A percentile compares a stretch with the other conserved stretches of the same genome.
Conservation (phyloP, 257 asterid species). For the Fraxinus pennsylvanica region DNA sequence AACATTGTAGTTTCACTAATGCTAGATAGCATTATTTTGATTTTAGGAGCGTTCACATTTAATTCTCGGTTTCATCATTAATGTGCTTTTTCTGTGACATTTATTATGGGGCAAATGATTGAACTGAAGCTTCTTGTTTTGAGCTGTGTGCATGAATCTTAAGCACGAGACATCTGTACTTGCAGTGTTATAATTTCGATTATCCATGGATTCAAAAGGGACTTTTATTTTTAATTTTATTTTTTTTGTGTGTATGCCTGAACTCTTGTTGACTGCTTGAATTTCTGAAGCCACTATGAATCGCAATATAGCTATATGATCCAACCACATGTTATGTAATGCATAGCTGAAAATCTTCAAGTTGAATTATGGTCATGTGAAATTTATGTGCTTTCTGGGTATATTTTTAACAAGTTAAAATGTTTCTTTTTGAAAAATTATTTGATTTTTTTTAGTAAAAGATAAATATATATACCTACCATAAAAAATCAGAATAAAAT, state of each 20-base stretch:
- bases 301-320: not conserved
- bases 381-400: not conserved
- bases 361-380: not conserved
- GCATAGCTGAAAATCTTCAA: not conserved
- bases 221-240: too few relatives aligned
- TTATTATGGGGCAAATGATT: slow-evolving; percentile 5
- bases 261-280: not conserved
- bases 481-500: not conserved
- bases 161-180: not conserved
- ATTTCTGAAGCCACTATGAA: not conserved
- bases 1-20: too few relatives aligned
- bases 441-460: not conserved
- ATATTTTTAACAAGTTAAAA: not conserved
- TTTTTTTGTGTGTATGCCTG: not conserved
- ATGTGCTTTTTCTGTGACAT: slow-evolving; percentile 3
- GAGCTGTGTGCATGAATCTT: not conserved
- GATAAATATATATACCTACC: not conserved
- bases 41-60: not conserved
- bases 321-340: not conserved
- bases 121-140: not conserved
- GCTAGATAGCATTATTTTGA: too few relatives aligned
- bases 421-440: not conserved
- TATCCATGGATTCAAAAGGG: not conserved
- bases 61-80: not conserved
- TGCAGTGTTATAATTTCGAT: not conserved